phyloP scores from a whole-genome alignment of 2,329 filamentous ascomycete genomes.

The Cordyceps sp. region DNA sequence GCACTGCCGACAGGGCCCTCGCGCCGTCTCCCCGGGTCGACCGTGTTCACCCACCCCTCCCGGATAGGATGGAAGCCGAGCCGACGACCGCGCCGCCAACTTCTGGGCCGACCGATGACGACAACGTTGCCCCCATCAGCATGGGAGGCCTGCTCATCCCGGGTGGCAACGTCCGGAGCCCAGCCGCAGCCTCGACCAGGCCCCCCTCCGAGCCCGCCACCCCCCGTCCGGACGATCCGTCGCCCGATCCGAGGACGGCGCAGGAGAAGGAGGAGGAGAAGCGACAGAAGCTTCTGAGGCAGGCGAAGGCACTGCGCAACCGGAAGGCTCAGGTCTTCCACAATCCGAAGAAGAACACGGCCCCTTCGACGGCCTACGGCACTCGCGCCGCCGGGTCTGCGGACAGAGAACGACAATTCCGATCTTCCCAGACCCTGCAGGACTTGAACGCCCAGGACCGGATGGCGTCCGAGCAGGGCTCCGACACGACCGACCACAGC shows the following conservation, averaged over 20 bases:
- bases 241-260: background rate
- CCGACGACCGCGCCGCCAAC: background rate
- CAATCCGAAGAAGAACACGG: background rate
- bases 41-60: background rate
- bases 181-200: background rate
- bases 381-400: slow-evolving; percentile 1
- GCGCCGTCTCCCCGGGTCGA: no score
- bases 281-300: background rate
- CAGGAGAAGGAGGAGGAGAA: background rate
- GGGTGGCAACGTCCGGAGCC: slow-evolving; percentile 1
- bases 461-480: background rate
- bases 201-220: background rate
- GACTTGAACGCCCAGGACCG: slow-evolving; percentile 1
- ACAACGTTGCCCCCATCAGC: background rate
- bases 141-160: slow-evolving; percentile 3
- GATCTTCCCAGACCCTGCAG: slow-evolving; percentile 2
- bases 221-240: background rate
- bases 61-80: background rate
- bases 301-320: background rate
- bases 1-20: no score
- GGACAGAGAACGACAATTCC: slow-evolving; percentile 1
- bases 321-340: slow-evolving; percentile 1
- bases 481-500: background rate
- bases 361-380: slow-evolving; percentile 1
- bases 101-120: background rate